phyloP scores from a whole-genome alignment of 371 early-diverging fungal species.

The Rhizopus arrhizus region DNA sequence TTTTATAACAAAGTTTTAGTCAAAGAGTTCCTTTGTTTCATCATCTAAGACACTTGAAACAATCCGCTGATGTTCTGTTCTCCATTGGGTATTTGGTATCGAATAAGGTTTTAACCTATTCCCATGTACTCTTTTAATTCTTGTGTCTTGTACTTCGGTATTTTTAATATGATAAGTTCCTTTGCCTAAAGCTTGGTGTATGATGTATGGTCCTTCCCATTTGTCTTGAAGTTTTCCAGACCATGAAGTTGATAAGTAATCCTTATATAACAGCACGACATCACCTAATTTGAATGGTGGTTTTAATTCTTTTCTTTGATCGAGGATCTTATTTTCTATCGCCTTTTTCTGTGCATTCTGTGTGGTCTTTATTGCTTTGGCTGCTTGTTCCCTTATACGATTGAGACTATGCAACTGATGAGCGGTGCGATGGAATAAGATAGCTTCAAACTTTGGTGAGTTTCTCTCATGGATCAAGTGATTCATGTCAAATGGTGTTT shows the following conservation, averaged over 20 bases:
- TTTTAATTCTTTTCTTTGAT: background rate
- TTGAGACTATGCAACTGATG: no score
- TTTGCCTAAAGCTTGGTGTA: background rate
- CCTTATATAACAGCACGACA: background rate
- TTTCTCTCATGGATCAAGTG: background rate
- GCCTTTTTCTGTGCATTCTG: no score
- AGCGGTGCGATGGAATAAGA: no score
- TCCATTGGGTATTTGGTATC: background rate
- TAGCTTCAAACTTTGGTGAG: no score
- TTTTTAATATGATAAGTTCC: background rate
- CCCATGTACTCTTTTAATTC: background rate
- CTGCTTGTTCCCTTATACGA: no score
- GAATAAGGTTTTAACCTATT: background rate
- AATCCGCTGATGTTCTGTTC: background rate
- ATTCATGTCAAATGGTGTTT: slow-evolving; percentile 1
- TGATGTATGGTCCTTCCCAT: slow-evolving; percentile 5
- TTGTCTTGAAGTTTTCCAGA: background rate
- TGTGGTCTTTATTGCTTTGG: no score
- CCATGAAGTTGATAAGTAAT: slow-evolving; percentile 7
- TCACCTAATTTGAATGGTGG: slow-evolving; percentile 1
- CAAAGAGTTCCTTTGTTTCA: background rate
- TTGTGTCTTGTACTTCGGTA: background rate
- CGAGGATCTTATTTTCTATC: no score
- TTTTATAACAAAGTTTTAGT: no score
- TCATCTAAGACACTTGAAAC: background rate